Conservation (phyloP, 371 early-diverging fungal species). For the Blastocladiella emersonii region DNA sequence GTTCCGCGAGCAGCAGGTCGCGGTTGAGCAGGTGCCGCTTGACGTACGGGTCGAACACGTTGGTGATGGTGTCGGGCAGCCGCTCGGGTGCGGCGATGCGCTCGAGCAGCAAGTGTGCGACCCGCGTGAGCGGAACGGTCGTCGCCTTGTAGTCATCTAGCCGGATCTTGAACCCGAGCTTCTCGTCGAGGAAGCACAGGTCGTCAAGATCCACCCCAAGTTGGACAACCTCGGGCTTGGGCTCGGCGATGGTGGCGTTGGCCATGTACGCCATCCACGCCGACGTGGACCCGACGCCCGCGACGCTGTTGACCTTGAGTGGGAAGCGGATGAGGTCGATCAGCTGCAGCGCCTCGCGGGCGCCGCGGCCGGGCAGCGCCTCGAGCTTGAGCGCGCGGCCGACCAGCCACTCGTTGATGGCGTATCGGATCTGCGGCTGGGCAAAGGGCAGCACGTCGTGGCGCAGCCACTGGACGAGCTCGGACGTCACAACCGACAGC, state of each 20-base stretch:
- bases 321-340: conserved; percentile 14
- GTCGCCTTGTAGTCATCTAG: conserved; percentile 22
- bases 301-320: background rate
- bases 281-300: background rate
- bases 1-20: conserved; percentile 24
- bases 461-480: conserved; percentile 24
- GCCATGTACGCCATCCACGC: conserved; percentile 8
- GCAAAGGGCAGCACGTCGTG: conserved; percentile 25
- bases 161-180: conserved; percentile 14
- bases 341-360: conserved; percentile 21
- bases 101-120: conserved; percentile 34
- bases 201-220: conserved; percentile 2
- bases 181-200: conserved; percentile 14
- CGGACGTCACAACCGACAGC: conserved; percentile 5
- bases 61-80: conserved; percentile 20
- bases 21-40: conserved; percentile 21
- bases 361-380: conserved; percentile 15
- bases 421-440: conserved; percentile 8
- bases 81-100: conserved; percentile 33
- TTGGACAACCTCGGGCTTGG: background rate
- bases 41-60: conserved; percentile 29
- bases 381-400: conserved; percentile 23
- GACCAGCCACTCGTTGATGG: conserved; percentile 25
- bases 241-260: conserved; percentile 4
- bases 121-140: conserved; percentile 16